These are phyloP conservation scores for Brasenia schreberi DNA, from an alignment of 164 flowering plant species.

Conservation along the genomic window DNA sequence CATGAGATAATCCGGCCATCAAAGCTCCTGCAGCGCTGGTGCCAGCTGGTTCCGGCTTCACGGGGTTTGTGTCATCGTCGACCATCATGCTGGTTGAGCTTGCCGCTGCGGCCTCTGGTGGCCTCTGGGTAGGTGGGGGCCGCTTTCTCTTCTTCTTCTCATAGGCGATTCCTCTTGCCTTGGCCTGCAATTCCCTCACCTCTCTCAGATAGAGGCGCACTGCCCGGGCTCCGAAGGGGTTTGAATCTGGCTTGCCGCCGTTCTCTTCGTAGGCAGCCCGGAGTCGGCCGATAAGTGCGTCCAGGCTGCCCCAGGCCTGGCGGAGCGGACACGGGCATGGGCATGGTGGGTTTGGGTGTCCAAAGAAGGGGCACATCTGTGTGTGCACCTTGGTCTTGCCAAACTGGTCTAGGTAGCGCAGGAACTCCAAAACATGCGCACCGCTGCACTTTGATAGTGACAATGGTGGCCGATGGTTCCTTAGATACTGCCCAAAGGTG, in stretches of 20 bases:
- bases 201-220: slow-evolving; percentile 62
- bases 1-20: not conserved
- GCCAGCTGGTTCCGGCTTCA: not conserved
- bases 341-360: slow-evolving; percentile 58
- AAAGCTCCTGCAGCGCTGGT: not conserved
- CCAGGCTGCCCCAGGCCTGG: slow-evolving; percentile 88
- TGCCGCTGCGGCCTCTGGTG: not conserved
- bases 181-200: slow-evolving; percentile 62
- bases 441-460: slow-evolving; percentile 61
- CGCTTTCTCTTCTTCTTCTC: slow-evolving; percentile 76
- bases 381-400: slow-evolving; percentile 65
- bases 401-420: slow-evolving; percentile 54
- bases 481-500: slow-evolving; percentile 65
- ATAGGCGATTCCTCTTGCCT: slow-evolving; percentile 67
- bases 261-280: slow-evolving; percentile 76
- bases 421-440: slow-evolving; percentile 66
- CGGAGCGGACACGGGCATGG: slow-evolving; percentile 73
- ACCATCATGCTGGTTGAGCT: not conserved
- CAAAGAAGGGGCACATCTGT: slow-evolving; percentile 58
- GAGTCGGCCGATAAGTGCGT: slow-evolving; percentile 67
- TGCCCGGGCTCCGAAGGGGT: slow-evolving; percentile 70
- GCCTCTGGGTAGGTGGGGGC: slow-evolving; percentile 18
- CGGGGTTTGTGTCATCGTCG: not conserved
- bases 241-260: slow-evolving; percentile 63
- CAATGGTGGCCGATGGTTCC: slow-evolving; percentile 65